Percentiles rank a stretch among this genome's conserved stretches.
Evolutionary conservation across 495 filamentous ascomycete species (phyloP).

Genomic region (Daldinia caldariorum): DNA sequence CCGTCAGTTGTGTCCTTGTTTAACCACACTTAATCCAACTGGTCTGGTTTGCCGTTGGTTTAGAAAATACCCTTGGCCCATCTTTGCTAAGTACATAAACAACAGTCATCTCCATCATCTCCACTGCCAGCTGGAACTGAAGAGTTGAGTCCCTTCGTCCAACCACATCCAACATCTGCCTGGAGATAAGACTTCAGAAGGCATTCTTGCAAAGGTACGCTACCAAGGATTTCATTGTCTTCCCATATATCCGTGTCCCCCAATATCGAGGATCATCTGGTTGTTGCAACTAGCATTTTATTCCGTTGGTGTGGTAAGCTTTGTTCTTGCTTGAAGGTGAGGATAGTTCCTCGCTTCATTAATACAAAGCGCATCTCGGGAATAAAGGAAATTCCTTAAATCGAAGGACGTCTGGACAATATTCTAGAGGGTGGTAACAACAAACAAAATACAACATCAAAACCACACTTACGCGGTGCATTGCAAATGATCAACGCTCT

Average conservation of each 20-base stretch:
- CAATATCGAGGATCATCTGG: neutral
- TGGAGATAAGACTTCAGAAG: neutral
- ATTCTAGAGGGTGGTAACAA: neutral
- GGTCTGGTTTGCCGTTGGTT: neutral
- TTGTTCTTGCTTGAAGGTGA: constrained; percentile 1
- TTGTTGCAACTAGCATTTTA: neutral
- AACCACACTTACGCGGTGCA: constrained; percentile 9
- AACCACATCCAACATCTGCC: neutral
- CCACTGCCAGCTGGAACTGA: constrained; percentile 53
- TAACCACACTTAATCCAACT: constrained; percentile 36
- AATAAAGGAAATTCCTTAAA: constrained; percentile 18
- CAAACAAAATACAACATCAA: constrained; percentile 17
- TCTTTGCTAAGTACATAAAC: constrained; percentile 29
- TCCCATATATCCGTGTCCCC: neutral
- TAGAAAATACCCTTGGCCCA: constrained; percentile 22
- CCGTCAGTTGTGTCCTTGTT: constrained; percentile 45
- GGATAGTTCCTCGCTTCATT: constrained; percentile 8
- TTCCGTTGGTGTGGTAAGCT: neutral
- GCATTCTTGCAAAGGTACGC: constrained; percentile 26
- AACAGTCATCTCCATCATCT: neutral
- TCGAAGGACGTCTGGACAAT: neutral
- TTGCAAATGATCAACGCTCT: constrained; percentile 11
- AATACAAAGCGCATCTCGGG: constrained; percentile 29
- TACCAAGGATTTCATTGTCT: constrained; percentile 9
- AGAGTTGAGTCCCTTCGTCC: constrained; percentile 8